phyloP scores from a whole-genome alignment of 2,329 filamentous ascomycete species.

The Cordyceps fumosorosea region DNA sequence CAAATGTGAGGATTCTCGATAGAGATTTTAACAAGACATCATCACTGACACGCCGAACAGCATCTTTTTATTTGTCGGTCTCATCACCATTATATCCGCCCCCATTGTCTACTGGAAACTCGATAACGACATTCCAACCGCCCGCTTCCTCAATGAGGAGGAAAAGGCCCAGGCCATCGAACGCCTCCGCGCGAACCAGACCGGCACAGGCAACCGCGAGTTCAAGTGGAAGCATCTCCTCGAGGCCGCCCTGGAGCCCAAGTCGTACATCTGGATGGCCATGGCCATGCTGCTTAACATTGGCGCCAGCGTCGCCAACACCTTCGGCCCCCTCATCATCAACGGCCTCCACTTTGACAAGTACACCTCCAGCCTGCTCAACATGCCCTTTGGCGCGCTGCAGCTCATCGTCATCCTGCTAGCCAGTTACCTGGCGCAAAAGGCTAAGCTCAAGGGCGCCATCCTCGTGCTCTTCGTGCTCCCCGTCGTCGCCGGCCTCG shows the following conservation, averaged over 20 bases:
- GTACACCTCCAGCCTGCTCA: constrained; percentile 52
- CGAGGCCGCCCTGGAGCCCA: constrained; percentile 40
- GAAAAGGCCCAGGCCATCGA: constrained; percentile 65
- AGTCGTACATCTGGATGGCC: constrained; percentile 53
- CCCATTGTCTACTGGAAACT: constrained; percentile 55
- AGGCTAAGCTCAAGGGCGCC: constrained; percentile 48
- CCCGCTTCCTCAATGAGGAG: constrained; percentile 53
- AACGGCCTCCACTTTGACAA: constrained; percentile 53
- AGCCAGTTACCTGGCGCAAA: constrained; percentile 51
- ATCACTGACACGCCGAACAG: neutral
- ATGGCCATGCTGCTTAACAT: constrained; percentile 58
- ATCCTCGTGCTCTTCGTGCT: constrained; percentile 48
- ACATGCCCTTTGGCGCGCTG: constrained; percentile 60
- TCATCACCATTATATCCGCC: constrained; percentile 51
- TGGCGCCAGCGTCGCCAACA: constrained; percentile 56
- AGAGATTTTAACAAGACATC: too few species aligned
- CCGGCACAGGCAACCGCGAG: constrained; percentile 64
- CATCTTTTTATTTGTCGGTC: constrained; percentile 55
- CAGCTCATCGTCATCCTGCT: constrained; percentile 54
- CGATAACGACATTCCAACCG: constrained; percentile 51
- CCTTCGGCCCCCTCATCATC: constrained; percentile 59
- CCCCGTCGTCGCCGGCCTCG: constrained; percentile 54
- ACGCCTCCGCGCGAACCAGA: constrained; percentile 66
- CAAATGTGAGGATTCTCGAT: constrained; percentile 10
- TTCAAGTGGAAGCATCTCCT: constrained; percentile 62